These are phyloP conservation scores for Cyberlindnera amylophila DNA, from an alignment of 805 yeast genomes.

Conservation along the genomic window DNA sequence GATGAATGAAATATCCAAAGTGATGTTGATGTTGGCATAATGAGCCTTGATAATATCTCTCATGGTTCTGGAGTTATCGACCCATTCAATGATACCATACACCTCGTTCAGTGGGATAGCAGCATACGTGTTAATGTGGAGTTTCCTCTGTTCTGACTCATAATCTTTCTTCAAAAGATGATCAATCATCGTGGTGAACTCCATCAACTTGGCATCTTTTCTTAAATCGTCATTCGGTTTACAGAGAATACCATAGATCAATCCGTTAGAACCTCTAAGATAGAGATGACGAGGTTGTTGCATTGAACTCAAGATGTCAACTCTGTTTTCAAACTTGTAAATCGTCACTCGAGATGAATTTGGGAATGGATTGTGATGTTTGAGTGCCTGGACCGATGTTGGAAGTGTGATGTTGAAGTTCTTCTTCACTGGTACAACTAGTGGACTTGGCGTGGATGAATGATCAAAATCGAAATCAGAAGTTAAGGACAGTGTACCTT, in stretches of 20 bases:
- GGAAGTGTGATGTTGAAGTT: conserved; percentile 70
- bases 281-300: conserved; percentile 82
- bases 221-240: conserved; percentile 88
- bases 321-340: conserved; percentile 60
- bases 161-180: conserved; percentile 60
- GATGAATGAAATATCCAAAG: conserved; percentile 25
- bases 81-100: conserved; percentile 90
- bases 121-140: conserved; percentile 75
- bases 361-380: conserved; percentile 42
- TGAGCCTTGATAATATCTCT: conserved; percentile 51
- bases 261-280: conserved; percentile 75
- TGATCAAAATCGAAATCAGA: conserved; percentile 42
- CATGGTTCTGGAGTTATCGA: conserved; percentile 68
- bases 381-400: conserved; percentile 38
- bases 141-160: conserved; percentile 69
- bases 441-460: conserved; percentile 38
- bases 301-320: conserved; percentile 71
- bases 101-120: conserved; percentile 85
- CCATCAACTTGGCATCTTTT: conserved; percentile 90
- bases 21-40: conserved; percentile 39
- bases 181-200: conserved; percentile 84
- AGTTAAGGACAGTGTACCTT: conserved; percentile 26
- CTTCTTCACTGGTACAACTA: conserved; percentile 72
- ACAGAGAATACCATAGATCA: conserved; percentile 69
- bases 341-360: conserved; percentile 47